Evolutionary conservation across 2,329 filamentous ascomycete species (phyloP), one percentile per base, ranked within the genome.

Genomic region (Pestalotiopsis sp.): DNA sequence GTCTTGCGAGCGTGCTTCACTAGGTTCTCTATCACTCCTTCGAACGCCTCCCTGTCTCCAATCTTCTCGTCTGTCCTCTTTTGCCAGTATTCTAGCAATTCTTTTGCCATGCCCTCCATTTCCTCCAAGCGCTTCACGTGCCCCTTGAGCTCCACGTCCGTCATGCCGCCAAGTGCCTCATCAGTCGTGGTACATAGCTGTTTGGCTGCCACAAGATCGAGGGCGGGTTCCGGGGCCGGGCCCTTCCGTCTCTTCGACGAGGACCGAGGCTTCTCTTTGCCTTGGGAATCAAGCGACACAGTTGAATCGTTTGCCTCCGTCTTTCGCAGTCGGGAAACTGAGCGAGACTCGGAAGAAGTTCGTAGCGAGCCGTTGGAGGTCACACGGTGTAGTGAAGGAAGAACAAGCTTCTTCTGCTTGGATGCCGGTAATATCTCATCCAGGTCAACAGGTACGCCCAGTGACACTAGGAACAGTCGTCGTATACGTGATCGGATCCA

Each of bases 401-500:
- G 87, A 4, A 99, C 88, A 20, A 99, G 90, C 79, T 98, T 98
- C 87, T 98, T 98, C 80, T 99, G 96, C 81, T 98, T 98, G 13
- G 93, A 97, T 0, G 95, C 95, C 0, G 96, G 96, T 7, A 99
- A 88, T 67, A 99, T 98, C 82, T 99, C 96, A 80, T 99, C 96
- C 0, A 99, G 87, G 76, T 99, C 96, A 59, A 99, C 94, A 1
- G 96, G 96, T 0, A 99, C 96, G 20, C 96, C 96, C 0, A 99
- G 88, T 1, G 95, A 98, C 66, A 99, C 95, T 57, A 99, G 90
- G 79, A 99, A 99, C 31, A 99, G 88, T 36, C 96, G 93, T 66
- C 96, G 91, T 74, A 97, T 99, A 65, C 95, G 93, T 66, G 94
- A 97, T 72, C 96, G 93, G 69, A 98, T 97, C 96, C 96, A 99